These are phyloP conservation scores for Diphasiastrum complanatum DNA, from an alignment of 83 land plant genomes.

Conservation along the genomic window DNA sequence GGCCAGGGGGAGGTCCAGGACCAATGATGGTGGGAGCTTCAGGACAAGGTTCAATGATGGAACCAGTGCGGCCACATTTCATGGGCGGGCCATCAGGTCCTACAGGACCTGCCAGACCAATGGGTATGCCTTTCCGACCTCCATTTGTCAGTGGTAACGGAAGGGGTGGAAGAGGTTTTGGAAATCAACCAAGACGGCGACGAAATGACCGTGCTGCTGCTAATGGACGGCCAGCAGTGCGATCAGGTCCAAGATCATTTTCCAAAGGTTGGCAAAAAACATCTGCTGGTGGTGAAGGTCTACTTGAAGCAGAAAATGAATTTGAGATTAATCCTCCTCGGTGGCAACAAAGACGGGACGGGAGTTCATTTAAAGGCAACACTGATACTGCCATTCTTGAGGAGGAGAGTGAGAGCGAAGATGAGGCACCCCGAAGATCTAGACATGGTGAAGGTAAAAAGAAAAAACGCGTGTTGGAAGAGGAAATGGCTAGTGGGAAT, in stretches of 20 bases:
- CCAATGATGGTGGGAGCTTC: slow-evolving; percentile 18
- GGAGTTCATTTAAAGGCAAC: slow-evolving; percentile 18
- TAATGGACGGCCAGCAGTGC: slow-evolving; percentile 24
- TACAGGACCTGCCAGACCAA: slow-evolving; percentile 42
- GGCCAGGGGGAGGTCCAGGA: slow-evolving; percentile 33
- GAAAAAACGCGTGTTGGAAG: slow-evolving; percentile 42
- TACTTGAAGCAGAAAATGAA: background rate
- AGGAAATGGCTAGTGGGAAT: slow-evolving; percentile 35
- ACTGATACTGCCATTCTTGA: slow-evolving; percentile 25
- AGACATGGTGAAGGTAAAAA: slow-evolving; percentile 88
- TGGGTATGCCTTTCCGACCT: slow-evolving; percentile 53
- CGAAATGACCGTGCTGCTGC: slow-evolving; percentile 24
- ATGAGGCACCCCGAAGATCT: slow-evolving; percentile 88
- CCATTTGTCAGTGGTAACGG: slow-evolving; percentile 42
- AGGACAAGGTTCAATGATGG: slow-evolving; percentile 33
- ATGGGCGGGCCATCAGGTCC: slow-evolving; percentile 47
- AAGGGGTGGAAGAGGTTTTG: slow-evolving; percentile 32
- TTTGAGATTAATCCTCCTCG: slow-evolving; percentile 8
- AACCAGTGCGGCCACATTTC: slow-evolving; percentile 37
- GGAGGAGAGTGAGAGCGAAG: slow-evolving; percentile 94
- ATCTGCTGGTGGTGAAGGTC: background rate
- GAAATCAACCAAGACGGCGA: slow-evolving; percentile 16
- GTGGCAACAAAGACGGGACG: slow-evolving; percentile 21
- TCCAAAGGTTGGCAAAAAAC: background rate
- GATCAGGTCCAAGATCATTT: background rate